Conservation (phyloP, 345 rosid genomes). For the Salix viminalis region DNA sequence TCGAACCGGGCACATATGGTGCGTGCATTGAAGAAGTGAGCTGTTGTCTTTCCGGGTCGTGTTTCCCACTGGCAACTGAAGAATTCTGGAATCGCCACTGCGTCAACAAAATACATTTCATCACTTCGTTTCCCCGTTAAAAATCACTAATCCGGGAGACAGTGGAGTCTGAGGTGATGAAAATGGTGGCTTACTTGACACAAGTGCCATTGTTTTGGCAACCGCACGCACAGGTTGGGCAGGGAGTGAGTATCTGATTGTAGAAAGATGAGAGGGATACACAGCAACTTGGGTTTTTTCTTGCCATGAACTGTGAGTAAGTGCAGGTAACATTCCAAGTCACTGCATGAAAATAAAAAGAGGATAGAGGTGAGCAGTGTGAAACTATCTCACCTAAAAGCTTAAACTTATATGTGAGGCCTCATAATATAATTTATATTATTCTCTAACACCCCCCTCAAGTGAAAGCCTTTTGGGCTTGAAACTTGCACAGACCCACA, state of each 20-base stretch:
- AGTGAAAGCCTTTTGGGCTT: too few species aligned
- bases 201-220: conserved; percentile 65
- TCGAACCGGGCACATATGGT: conserved; percentile 74
- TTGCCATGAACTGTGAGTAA: conserved; percentile 75
- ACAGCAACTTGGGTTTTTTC: conserved; percentile 75
- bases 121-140: not conserved
- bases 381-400: too few species aligned
- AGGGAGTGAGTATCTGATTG: conserved; percentile 73
- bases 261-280: conserved; percentile 89
- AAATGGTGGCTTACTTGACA: conserved; percentile 51
- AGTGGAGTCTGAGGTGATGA: not conserved
- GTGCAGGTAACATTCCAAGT: conserved; percentile 94
- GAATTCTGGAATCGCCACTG: conserved; percentile 72
- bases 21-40: conserved; percentile 69
- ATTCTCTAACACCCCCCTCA: too few species aligned
- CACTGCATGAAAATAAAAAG: conserved; percentile 42
- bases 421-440: too few species aligned
- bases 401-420: too few species aligned
- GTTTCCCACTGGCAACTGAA: conserved; percentile 50
- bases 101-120: not conserved
- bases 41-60: conserved; percentile 55
- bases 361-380: not conserved
- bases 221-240: conserved; percentile 84
- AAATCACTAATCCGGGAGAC: not conserved
- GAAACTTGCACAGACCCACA: too few species aligned